A percentile compares a stretch with the other conserved stretches of the same genome.
phyloP scores from a whole-genome alignment of 176 grass and related monocot genomes.

The Oryza brachyantha region DNA sequence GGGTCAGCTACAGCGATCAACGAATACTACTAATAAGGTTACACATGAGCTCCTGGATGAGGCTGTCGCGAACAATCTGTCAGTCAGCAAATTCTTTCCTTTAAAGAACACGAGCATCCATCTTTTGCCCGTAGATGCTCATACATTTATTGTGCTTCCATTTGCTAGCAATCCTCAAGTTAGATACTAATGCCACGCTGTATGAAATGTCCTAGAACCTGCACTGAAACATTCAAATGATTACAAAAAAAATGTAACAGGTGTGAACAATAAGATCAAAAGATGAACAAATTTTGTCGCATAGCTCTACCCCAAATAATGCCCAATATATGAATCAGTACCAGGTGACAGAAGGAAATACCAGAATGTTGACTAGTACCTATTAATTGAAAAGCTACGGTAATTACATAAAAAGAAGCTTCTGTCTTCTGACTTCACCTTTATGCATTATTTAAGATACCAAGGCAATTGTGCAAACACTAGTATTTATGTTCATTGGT shows the following conservation, averaged over 20 bases:
- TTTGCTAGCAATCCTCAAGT: conserved; percentile 39
- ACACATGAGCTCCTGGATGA: conserved; percentile 1
- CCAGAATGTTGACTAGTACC: not conserved
- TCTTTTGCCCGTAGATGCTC: conserved; percentile 13
- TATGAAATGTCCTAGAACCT: conserved; percentile 4
- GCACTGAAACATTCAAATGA: conserved; percentile 15
- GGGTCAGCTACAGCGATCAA: conserved; percentile 6
- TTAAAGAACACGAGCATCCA: conserved; percentile 21
- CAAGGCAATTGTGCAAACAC: not conserved
- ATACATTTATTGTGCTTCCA: conserved; percentile 30
- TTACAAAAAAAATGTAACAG: not conserved
- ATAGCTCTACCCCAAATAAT: not conserved
- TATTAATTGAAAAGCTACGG: not conserved
- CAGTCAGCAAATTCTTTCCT: conserved; percentile 22
- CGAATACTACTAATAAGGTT: not conserved
- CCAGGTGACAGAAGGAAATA: not conserved
- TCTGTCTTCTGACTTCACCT: not conserved
- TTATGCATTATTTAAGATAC: not conserved
- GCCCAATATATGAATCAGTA: not conserved
- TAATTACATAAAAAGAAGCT: not conserved
- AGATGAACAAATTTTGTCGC: not conserved
- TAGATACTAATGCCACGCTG: conserved; percentile 11
- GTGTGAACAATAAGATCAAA: not conserved
- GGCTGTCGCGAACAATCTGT: not conserved
- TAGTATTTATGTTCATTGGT: not conserved